phyloP scores from a whole-genome alignment of 495 filamentous ascomycete genomes.

The Monascus purpureus region DNA sequence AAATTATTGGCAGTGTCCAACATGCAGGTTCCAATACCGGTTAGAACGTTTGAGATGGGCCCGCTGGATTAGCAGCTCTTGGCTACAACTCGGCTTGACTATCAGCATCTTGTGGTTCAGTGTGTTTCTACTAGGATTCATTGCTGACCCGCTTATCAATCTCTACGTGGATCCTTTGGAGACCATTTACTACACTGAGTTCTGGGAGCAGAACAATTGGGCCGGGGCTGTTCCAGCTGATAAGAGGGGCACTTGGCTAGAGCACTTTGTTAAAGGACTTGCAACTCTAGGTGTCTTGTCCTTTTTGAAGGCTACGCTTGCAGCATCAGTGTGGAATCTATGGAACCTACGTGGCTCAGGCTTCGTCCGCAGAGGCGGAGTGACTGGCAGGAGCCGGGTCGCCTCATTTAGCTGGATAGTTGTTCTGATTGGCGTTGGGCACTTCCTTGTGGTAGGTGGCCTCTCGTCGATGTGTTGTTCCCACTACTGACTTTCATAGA shows the following conservation, averaged over 20 bases:
- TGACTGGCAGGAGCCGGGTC: slow-evolving; percentile 56
- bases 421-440: slow-evolving; percentile 63
- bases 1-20: slow-evolving; percentile 80
- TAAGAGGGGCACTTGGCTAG: slow-evolving; percentile 45
- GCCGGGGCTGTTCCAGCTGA: slow-evolving; percentile 24
- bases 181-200: slow-evolving; percentile 26
- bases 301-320: slow-evolving; percentile 66
- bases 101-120: slow-evolving; percentile 50
- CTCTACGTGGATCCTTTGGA: slow-evolving; percentile 66
- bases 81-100: slow-evolving; percentile 51
- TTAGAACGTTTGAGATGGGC: slow-evolving; percentile 67
- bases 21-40: slow-evolving; percentile 74
- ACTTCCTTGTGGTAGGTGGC: slow-evolving; percentile 74
- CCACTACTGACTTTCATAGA: too few relatives aligned
- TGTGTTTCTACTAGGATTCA: slow-evolving; percentile 71
- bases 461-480: too few relatives aligned
- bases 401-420: slow-evolving; percentile 63
- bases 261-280: slow-evolving; percentile 80
- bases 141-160: slow-evolving; percentile 87
- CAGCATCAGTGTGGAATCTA: slow-evolving; percentile 62
- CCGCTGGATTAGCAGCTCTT: slow-evolving; percentile 54
- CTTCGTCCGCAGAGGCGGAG: slow-evolving; percentile 36
- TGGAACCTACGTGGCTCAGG: slow-evolving; percentile 49
- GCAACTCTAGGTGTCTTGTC: slow-evolving; percentile 74
- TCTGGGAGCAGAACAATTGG: slow-evolving; percentile 22